These are phyloP conservation scores for Globisporangium polare DNA, from an alignment of 352 stramenopile genomes.

Conservation along the genomic window DNA sequence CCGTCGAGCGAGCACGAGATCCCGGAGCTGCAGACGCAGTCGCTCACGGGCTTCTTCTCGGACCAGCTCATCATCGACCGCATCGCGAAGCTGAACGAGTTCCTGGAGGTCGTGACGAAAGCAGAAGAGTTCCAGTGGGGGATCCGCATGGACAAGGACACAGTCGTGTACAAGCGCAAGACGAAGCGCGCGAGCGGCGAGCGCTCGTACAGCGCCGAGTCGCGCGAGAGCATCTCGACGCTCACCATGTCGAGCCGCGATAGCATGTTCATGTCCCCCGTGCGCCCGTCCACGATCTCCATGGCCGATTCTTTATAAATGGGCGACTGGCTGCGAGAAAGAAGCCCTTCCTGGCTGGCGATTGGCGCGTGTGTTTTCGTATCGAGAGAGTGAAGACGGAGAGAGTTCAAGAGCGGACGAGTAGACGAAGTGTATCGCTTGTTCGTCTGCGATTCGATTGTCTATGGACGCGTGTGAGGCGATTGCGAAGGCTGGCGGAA, in stretches of 20 bases:
- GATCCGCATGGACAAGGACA: slow-evolving; percentile 89
- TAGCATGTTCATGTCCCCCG: slow-evolving; percentile 67
- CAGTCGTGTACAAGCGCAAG: slow-evolving; percentile 87
- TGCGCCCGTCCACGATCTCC: slow-evolving; percentile 67
- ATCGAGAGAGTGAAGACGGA: neutral
- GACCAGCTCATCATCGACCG: slow-evolving; percentile 83
- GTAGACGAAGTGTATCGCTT: neutral
- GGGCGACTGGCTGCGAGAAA: neutral
- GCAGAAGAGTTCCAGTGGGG: slow-evolving; percentile 86
- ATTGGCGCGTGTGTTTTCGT: neutral
- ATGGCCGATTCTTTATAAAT: slow-evolving; percentile 35
- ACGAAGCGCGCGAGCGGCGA: slow-evolving; percentile 57
- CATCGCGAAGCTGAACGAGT: slow-evolving; percentile 85
- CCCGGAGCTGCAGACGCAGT: slow-evolving; percentile 80
- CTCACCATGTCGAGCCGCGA: slow-evolving; percentile 70
- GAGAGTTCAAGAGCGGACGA: neutral
- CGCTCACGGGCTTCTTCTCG: slow-evolving; percentile 79
- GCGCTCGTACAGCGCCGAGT: slow-evolving; percentile 57
- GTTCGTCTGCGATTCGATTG: neutral
- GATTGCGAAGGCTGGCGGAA: neutral
- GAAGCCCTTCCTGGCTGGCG: neutral
- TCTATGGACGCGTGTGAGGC: neutral
- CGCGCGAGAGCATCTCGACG: slow-evolving; percentile 76
- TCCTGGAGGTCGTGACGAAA: slow-evolving; percentile 81
- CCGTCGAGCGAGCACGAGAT: slow-evolving; percentile 66